Percentiles rank a stretch among this genome's conserved stretches.
phyloP scores from a whole-genome alignment of 306 rosid species.

The Comarum palustre region DNA sequence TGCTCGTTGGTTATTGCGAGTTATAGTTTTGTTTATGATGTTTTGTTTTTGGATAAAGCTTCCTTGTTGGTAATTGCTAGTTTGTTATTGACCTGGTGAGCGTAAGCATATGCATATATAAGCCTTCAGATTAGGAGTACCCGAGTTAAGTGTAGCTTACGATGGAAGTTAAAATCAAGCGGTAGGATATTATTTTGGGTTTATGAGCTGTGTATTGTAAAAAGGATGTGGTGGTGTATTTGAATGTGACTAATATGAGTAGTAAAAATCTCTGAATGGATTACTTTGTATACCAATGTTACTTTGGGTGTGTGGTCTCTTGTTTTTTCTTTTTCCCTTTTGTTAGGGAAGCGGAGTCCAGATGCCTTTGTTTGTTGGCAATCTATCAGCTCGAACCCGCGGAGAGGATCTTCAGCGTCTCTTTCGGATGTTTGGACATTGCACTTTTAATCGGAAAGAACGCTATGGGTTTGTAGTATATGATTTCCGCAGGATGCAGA shows the following conservation, averaged over 20 bases:
- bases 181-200: background rate
- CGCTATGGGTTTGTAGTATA: constrained; percentile 62
- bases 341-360: constrained; percentile 13
- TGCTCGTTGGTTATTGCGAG: background rate
- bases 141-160: background rate
- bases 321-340: background rate
- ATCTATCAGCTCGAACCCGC: constrained; percentile 38
- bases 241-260: background rate
- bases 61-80: background rate
- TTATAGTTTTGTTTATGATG: too few relatives aligned
- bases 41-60: background rate
- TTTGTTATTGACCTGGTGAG: background rate
- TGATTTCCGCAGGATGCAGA: constrained; percentile 45
- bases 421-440: constrained; percentile 52
- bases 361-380: constrained; percentile 69
- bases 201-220: background rate
- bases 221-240: background rate
- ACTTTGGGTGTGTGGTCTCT: background rate
- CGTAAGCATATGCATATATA: background rate
- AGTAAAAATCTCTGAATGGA: background rate
- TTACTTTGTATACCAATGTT: background rate
- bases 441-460: constrained; percentile 49
- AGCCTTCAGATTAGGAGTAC: background rate
- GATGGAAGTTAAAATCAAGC: background rate
- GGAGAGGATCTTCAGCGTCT: constrained; percentile 49